Evolutionary conservation across 2,329 filamentous ascomycete species (phyloP).

Genomic region (Bimuria novae-zelandiae): DNA sequence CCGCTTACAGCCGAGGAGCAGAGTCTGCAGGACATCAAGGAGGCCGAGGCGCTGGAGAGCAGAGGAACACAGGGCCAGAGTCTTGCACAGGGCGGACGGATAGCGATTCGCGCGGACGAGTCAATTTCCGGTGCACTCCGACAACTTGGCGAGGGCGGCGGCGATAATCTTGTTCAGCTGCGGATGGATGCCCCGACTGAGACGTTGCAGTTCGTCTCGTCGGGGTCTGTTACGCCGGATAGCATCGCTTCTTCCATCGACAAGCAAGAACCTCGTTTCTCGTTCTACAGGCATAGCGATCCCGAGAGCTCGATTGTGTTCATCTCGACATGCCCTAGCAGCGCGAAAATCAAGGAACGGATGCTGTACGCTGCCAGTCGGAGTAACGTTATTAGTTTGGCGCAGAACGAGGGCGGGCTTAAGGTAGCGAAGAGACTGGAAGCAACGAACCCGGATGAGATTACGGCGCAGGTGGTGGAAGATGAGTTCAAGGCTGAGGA

Average conservation of each 20-base stretch:
- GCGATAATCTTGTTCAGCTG: conserved; percentile 65
- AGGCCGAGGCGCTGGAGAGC: conserved; percentile 75
- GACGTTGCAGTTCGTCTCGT: conserved; percentile 67
- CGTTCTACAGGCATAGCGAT: conserved; percentile 74
- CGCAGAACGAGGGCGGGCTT: conserved; percentile 68
- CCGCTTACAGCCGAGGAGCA: conserved; percentile 81
- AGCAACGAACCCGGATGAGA: conserved; percentile 68
- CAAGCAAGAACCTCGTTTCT: conserved; percentile 72
- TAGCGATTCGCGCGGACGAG: conserved; percentile 61
- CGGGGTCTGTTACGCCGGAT: conserved; percentile 57
- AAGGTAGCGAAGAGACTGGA: conserved; percentile 71
- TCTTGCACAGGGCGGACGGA: conserved; percentile 35
- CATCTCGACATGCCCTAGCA: conserved; percentile 78
- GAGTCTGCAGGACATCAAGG: conserved; percentile 71
- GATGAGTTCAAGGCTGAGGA: conserved; percentile 73
- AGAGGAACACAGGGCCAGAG: conserved; percentile 64
- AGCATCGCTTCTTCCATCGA: conserved; percentile 67
- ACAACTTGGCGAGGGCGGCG: conserved; percentile 59
- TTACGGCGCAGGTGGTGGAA: conserved; percentile 68
- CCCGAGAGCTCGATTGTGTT: conserved; percentile 67
- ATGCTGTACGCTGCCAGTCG: conserved; percentile 79
- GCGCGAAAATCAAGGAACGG: conserved; percentile 76
- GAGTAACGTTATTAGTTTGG: conserved; percentile 65
- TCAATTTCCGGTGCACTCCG: conserved; percentile 68
- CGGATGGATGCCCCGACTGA: conserved; percentile 75